phyloP scores from a whole-genome alignment of 345 rosid species.

The Corchorus capsularis region DNA sequence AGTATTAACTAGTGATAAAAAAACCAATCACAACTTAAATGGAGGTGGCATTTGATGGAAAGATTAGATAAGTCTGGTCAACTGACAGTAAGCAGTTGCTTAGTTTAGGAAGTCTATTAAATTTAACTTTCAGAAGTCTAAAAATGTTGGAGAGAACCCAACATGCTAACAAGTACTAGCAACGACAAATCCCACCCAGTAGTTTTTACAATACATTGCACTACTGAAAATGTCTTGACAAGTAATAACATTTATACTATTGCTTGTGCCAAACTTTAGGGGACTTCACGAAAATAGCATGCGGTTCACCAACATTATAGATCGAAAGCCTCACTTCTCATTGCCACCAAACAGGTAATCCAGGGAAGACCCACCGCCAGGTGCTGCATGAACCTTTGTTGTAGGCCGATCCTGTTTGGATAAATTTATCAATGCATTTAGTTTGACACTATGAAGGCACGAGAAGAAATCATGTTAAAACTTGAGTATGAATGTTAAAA shows the following conservation, averaged over 20 bases:
- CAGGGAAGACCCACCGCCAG: slow-evolving; percentile 48
- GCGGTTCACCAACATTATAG: background rate
- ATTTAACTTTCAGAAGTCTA: background rate
- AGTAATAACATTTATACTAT: background rate
- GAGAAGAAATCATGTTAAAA: background rate
- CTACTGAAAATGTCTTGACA: slow-evolving; percentile 5
- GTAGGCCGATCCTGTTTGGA: slow-evolving; percentile 44
- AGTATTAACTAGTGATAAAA: background rate
- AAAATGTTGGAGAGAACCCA: background rate
- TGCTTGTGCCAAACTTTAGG: background rate
- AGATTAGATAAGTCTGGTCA: background rate
- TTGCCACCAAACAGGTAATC: slow-evolving; percentile 44
- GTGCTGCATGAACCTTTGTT: slow-evolving; percentile 51
- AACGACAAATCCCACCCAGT: background rate
- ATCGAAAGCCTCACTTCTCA: slow-evolving; percentile 17
- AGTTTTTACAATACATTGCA: background rate
- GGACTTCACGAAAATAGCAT: background rate
- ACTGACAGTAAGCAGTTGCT: slow-evolving; percentile 1
- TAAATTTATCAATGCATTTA: slow-evolving; percentile 5
- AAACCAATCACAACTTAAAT: background rate
- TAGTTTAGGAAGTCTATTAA: background rate
- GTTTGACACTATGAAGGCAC: background rate
- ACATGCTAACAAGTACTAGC: background rate
- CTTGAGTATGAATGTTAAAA: too few relatives aligned
- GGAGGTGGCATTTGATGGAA: background rate